These are phyloP conservation scores for Vigna trinervia DNA, from an alignment of 306 rosid species.

Conservation along the genomic window DNA sequence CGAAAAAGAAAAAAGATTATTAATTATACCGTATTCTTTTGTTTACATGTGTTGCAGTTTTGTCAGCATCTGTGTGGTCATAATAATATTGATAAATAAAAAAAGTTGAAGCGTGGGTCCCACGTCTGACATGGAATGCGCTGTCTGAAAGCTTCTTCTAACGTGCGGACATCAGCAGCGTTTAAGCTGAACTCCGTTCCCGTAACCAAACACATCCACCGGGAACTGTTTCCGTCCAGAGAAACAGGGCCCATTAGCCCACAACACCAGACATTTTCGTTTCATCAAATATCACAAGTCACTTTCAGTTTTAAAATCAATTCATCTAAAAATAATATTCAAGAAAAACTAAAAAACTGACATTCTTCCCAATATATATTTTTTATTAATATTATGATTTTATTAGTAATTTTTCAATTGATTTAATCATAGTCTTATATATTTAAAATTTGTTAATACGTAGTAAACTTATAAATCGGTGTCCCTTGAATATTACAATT, in stretches of 20 bases:
- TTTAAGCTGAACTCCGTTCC: slow-evolving; percentile 14
- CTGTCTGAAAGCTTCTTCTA: not conserved
- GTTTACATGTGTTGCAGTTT: not conserved
- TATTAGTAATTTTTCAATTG: too few species aligned
- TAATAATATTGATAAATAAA: not conserved
- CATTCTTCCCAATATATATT: too few species aligned
- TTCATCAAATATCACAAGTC: too few species aligned
- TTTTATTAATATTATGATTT: too few species aligned
- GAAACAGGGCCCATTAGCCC: not conserved
- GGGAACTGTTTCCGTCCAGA: too few species aligned
- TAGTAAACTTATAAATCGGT: too few species aligned
- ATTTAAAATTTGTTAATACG: too few species aligned
- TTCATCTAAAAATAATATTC: too few species aligned
- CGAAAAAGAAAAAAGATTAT: not conserved
- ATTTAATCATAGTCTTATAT: too few species aligned
- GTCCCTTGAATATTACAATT: too few species aligned
- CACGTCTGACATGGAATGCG: not conserved
- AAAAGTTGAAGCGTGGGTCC: not conserved
- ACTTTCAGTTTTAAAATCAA: too few species aligned
- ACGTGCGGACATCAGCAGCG: slow-evolving; percentile 15
- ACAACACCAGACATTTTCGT: not conserved
- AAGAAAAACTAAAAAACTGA: too few species aligned
- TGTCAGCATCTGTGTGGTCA: not conserved
- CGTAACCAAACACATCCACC: not conserved
- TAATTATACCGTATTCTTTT: not conserved